Base-by-base conservation (phyloP, 257 asterid genomes). In the Plectranthus barbatus region DNA sequence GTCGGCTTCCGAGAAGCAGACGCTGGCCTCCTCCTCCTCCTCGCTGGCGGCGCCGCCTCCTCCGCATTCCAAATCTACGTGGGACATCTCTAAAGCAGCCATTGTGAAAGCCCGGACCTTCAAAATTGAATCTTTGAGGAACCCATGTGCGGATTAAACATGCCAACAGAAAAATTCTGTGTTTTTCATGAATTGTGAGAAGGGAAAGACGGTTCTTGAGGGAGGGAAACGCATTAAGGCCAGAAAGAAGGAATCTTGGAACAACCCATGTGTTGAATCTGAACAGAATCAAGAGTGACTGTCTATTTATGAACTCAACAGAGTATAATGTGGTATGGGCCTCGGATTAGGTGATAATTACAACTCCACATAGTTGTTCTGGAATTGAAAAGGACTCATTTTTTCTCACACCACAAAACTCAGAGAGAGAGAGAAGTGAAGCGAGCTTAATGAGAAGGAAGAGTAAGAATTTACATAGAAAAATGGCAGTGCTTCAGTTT, bases 1-100 rank as follows among this genome's bases (percentile, higher is more conserved):
- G 7, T 83, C 94, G 5, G 79, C 90, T 41, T 87, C 96, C 24
- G 97, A 87, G 78, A 85, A 87, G 70, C 87, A 85, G 20, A 79
- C 76, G 50, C 95, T 85, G 39, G 65, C 84, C 64, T 76, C 90
- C 31, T 78, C 87, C 69, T 80, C 76, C 40, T 69, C 73, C 46
- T 63, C 78, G 11, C 40, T 61, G n/a, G n/a, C n/a, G n/a, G n/a
- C n/a, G n/a, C n/a, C n/a, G n/a, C n/a, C n/a, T n/a, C n/a, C 41
- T 31, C 92, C 97, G 72, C 84, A 76, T 75, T 87, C 97, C 56
- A 87, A 85, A 77, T 90, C 95, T 55, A 79, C 50, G 53, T 71
- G 68, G 71, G 88, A 33, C 72, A 79, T 70, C 62, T 78, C 72
- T 15, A 67, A 74, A 62, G 70, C 21, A 17, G 84, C 56, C 86